Percentiles rank a stretch among this genome's conserved stretches.
phyloP scores from a whole-genome alignment of 1,284 basidiomycete genomes.

The Microbotryum saponariae region DNA sequence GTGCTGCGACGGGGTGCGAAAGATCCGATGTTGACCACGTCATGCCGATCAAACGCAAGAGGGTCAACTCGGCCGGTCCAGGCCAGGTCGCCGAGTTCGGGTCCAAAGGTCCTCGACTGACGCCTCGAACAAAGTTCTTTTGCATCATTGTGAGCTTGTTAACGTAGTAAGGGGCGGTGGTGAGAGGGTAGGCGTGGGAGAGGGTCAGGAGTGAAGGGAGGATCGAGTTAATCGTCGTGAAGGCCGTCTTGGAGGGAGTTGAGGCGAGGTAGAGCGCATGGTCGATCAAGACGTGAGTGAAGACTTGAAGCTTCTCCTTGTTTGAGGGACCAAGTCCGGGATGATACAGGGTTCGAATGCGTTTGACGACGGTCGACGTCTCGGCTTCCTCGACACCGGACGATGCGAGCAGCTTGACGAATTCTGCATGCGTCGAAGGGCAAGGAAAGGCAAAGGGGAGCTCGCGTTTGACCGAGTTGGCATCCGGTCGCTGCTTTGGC shows the following conservation, averaged over 20 bases:
- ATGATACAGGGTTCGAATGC: conserved; percentile 84
- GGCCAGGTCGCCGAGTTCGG: conserved; percentile 77
- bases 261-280: conserved; percentile 73
- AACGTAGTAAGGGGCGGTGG: conserved; percentile 70
- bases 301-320: conserved; percentile 75
- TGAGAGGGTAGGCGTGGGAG: conserved; percentile 70
- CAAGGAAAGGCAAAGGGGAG: conserved; percentile 57
- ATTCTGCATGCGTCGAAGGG: conserved; percentile 76
- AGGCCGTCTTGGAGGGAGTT: conserved; percentile 52
- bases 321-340: conserved; percentile 84
- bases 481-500: conserved; percentile 19
- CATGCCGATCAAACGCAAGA: conserved; percentile 70
- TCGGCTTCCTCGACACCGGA: conserved; percentile 50
- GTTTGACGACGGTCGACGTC: conserved; percentile 74
- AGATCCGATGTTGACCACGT: conserved; percentile 94
- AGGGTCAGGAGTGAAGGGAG: conserved; percentile 76
- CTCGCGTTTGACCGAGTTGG: conserved; percentile 26
- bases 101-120: conserved; percentile 63
- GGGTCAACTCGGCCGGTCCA: conserved; percentile 66
- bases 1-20: conserved; percentile 79
- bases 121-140: conserved; percentile 80
- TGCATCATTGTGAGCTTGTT: conserved; percentile 83
- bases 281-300: conserved; percentile 81
- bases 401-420: conserved; percentile 68
- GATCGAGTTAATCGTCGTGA: conserved; percentile 58